Conservation (phyloP, 345 rosid species). For the Litchi chinensis region DNA sequence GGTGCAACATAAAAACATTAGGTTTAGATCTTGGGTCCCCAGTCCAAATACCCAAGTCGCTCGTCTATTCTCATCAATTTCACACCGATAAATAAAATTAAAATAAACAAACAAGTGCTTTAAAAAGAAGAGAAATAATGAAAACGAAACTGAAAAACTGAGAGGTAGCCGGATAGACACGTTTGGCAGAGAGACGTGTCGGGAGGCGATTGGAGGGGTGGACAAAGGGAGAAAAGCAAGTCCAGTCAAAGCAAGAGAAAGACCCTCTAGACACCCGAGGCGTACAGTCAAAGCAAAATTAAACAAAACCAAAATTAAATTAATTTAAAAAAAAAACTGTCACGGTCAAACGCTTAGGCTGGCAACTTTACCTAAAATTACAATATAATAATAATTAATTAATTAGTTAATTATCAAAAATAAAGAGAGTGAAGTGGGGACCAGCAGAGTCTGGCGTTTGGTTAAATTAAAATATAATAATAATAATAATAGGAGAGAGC, state of each 20-base stretch:
- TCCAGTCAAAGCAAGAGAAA: constrained; percentile 41
- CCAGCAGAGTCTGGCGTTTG: neutral
- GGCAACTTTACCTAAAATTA: constrained; percentile 40
- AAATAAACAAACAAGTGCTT: no score
- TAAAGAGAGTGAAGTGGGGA: constrained; percentile 11
- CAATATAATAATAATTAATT: neutral
- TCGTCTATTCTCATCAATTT: neutral
- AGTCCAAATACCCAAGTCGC: neutral
- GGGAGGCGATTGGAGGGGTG: neutral
- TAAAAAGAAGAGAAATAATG: no score
- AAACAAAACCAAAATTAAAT: neutral
- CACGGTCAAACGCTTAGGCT: constrained; percentile 53
- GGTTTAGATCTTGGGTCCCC: neutral
- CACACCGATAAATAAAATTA: no score
- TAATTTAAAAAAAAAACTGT: constrained; percentile 20
- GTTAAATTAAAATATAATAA: neutral
- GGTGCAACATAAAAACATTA: neutral
- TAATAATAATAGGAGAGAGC: neutral
- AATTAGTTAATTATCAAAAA: no score
- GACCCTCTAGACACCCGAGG: constrained; percentile 24
- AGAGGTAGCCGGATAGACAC: constrained; percentile 16
- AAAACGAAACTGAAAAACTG: neutral
- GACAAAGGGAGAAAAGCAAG: neutral
- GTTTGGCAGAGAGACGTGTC: constrained; percentile 3
- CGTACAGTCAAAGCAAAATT: constrained; percentile 39